Base-by-base conservation (phyloP, 768 basidiomycete species). In the Sarcodon aspratus region DNA sequence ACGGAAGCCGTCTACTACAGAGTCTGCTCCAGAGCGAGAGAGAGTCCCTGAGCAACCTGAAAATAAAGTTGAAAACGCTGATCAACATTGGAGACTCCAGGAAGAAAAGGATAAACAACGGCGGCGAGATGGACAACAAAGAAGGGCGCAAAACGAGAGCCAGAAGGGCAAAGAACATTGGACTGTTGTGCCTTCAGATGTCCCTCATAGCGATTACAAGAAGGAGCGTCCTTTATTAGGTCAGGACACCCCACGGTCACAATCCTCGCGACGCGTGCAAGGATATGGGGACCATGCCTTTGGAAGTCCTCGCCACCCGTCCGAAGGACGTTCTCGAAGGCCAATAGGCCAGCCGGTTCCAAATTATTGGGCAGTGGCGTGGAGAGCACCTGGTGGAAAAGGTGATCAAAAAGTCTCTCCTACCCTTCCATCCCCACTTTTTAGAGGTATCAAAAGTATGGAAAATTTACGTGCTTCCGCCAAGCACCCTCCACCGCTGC, bases 381-480 rank as follows among this genome's bases (percentile, higher is more conserved):
- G 71, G 69, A 79, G 75, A 57, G 71, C 68, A 5, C 50, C 59
- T 11, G 42, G 71, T 49, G 67, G 67, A 47, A 69, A 69, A 42
- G 58, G 61, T 10, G 70, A 67, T 32, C 61, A 61, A 34, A 72
- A 68, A 48, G 50, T 63, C 4, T 59, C 65, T 44, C 59, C 68
- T 46, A 54, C 59, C 2, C 57, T 67, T 1, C 63, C 70, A 6
- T 48, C 66, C 1, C 55, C 57, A 36, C 49, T 49, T 64, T 66
- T 43, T 50, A 61, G 43, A n/a, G 48, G 35, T 54, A 59, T 74
- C n/a, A 80, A 78, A 62, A 83, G 79, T 55, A 75, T 80, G 71
- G 74, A 74, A 52, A 76, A 76, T 51, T 65, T 78, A 43, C 66
- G 70, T 42, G 65, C 62, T 43, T 53, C 54, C 15, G 61, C 59